Evolutionary conservation across 192 early-diverging fungal genomes (phyloP).

Genomic region (Backusella macrospora): DNA sequence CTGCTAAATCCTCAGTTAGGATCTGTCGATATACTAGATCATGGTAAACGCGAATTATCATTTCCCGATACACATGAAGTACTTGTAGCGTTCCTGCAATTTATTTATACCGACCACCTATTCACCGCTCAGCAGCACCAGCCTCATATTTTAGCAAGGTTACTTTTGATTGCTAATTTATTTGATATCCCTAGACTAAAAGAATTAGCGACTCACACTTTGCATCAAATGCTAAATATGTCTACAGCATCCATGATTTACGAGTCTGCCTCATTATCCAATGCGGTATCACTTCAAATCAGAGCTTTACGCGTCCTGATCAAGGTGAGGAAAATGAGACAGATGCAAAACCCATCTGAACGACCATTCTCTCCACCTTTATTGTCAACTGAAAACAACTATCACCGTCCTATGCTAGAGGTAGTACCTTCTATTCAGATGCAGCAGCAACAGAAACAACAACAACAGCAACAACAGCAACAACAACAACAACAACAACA

Average conservation of each 20-base stretch:
- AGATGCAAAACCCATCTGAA: neutral
- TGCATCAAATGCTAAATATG: slow-evolving; percentile 64
- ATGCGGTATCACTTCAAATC: slow-evolving; percentile 64
- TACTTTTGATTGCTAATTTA: slow-evolving; percentile 62
- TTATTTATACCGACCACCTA: slow-evolving; percentile 67
- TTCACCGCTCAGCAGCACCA: slow-evolving; percentile 67
- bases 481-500: neutral
- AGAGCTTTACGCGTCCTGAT: slow-evolving; percentile 56
- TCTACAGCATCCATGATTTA: slow-evolving; percentile 66
- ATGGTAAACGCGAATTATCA: slow-evolving; percentile 2
- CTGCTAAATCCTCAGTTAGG: slow-evolving; percentile 22
- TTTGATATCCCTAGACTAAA: slow-evolving; percentile 60
- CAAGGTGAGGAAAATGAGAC: slow-evolving; percentile 54
- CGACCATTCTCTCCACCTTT: neutral
- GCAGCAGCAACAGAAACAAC: neutral
- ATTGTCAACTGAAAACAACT: neutral
- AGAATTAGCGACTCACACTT: slow-evolving; percentile 55
- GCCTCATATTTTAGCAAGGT: slow-evolving; percentile 62
- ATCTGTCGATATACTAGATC: slow-evolving; percentile 29
- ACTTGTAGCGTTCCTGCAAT: slow-evolving; percentile 66
- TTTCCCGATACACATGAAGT: slow-evolving; percentile 54
- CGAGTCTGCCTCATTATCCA: slow-evolving; percentile 65
- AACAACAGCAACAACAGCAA: slow-evolving; percentile 28
- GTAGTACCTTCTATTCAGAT: neutral
- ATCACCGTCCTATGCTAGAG: neutral